Percentiles rank a stretch among this genome's conserved stretches.
phyloP scores from a whole-genome alignment of 2,329 filamentous ascomycete species.

The Capronia coronata region DNA sequence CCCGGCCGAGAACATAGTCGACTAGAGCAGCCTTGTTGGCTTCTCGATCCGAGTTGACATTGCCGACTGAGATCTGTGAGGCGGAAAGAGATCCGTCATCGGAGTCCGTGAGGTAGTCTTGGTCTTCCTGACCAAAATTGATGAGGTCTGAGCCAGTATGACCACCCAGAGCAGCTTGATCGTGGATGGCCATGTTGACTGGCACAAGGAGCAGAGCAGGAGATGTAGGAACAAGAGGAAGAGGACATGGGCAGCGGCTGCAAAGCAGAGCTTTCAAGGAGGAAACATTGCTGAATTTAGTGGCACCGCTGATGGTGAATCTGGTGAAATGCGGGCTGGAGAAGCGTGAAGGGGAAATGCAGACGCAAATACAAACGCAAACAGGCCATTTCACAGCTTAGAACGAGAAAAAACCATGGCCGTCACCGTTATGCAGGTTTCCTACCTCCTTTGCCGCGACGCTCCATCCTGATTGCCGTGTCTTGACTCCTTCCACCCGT shows the following conservation, averaged over 20 bases:
- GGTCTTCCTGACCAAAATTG: background rate
- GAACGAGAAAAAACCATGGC: background rate
- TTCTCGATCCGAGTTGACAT: conserved; percentile 1
- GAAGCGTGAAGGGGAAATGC: background rate
- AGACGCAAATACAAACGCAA: background rate
- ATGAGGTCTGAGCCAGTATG: background rate
- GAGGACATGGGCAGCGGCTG: background rate
- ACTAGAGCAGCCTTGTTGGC: conserved; percentile 18
- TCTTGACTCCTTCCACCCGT: too few relatives aligned
- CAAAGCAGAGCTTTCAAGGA: background rate
- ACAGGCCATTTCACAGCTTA: too few relatives aligned
- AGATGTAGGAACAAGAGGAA: background rate
- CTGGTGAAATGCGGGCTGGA: background rate
- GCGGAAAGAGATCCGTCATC: conserved; percentile 7
- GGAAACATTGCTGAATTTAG: background rate
- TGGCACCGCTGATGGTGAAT: background rate
- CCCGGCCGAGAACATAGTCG: conserved; percentile 12
- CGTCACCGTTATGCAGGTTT: background rate
- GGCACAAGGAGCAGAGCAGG: background rate
- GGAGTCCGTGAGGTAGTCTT: conserved; percentile 11
- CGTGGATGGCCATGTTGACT: conserved; percentile 1
- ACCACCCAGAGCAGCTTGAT: background rate
- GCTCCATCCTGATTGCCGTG: background rate
- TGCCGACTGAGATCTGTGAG: background rate
- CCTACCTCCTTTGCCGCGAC: background rate